A percentile compares a stretch with the other conserved stretches of the same genome.
Conservation (phyloP, 2,329 filamentous ascomycete species). For the Fusarium nygamai region DNA sequence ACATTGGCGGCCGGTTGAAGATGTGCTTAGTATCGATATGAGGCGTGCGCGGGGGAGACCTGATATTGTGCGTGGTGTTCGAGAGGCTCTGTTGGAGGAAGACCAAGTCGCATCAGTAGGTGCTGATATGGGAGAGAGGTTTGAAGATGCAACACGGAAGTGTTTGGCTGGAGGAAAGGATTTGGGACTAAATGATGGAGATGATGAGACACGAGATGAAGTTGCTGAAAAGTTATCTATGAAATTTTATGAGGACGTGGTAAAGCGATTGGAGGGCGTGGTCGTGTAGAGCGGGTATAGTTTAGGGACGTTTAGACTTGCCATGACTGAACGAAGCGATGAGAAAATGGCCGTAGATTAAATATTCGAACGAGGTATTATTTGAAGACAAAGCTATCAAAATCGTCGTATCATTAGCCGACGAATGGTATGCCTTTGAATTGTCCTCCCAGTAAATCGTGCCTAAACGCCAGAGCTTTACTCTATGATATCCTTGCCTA, state of each 20-base stretch:
- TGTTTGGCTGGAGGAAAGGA: slow-evolving; percentile 52
- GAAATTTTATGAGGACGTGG: slow-evolving; percentile 56
- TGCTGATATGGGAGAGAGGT: slow-evolving; percentile 53
- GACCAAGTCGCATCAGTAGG: slow-evolving; percentile 48
- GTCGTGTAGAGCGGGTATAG: slow-evolving; percentile 41
- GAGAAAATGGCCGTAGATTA: not conserved
- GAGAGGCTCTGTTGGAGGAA: slow-evolving; percentile 46
- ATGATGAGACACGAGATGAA: slow-evolving; percentile 54
- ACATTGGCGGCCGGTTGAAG: slow-evolving; percentile 60
- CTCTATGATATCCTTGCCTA: not conserved
- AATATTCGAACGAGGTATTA: not conserved
- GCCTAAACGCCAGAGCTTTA: slow-evolving; percentile 37
- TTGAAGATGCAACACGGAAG: slow-evolving; percentile 50
- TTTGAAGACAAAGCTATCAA: slow-evolving; percentile 1
- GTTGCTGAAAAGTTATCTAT: slow-evolving; percentile 53
- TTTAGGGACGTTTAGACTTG: not conserved
- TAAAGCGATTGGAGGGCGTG: slow-evolving; percentile 53
- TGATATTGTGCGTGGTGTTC: slow-evolving; percentile 50
- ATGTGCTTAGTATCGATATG: slow-evolving; percentile 53
- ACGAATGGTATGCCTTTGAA: not conserved
- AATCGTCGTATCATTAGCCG: slow-evolving; percentile 15
- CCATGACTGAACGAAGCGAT: not conserved
- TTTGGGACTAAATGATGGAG: slow-evolving; percentile 49
- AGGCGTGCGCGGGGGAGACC: slow-evolving; percentile 48
- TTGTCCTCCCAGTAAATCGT: slow-evolving; percentile 1